Conservation (phyloP, 441 rosid species). For the Bocquillonia castaneifolia region DNA sequence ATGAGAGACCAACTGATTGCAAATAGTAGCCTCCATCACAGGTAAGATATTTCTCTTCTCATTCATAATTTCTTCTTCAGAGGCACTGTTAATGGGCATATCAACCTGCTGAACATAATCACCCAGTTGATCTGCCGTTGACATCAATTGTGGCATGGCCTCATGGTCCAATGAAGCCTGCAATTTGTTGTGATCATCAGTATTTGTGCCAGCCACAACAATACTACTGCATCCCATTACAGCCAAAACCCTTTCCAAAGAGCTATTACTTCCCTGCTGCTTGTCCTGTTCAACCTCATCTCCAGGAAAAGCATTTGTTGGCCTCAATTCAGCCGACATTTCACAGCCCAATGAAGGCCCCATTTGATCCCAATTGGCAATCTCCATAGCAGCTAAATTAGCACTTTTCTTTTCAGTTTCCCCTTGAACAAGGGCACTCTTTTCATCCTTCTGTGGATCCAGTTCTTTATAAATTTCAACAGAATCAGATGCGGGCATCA, state of each 20-base stretch:
- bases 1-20: constrained; percentile 14
- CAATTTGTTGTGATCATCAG: neutral
- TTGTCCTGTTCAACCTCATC: constrained; percentile 8
- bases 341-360: neutral
- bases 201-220: neutral
- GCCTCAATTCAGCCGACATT: neutral
- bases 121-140: neutral
- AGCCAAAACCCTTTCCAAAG: neutral
- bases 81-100: neutral
- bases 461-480: constrained; percentile 12
- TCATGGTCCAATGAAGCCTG: neutral
- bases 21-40: constrained; percentile 18
- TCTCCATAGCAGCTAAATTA: neutral
- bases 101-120: constrained; percentile 6
- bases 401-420: constrained; percentile 14
- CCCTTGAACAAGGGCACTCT: constrained; percentile 2
- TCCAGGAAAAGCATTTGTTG: neutral
- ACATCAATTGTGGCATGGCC: neutral
- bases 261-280: neutral
- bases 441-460: constrained; percentile 14
- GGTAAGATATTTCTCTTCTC: constrained; percentile 20
- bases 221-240: neutral
- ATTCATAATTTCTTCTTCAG: constrained; percentile 8
- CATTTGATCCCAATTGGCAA: neutral
- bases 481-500: constrained; percentile 2